Conservation (phyloP, 768 basidiomycete species). For the Sistotremastrum suecicum region DNA sequence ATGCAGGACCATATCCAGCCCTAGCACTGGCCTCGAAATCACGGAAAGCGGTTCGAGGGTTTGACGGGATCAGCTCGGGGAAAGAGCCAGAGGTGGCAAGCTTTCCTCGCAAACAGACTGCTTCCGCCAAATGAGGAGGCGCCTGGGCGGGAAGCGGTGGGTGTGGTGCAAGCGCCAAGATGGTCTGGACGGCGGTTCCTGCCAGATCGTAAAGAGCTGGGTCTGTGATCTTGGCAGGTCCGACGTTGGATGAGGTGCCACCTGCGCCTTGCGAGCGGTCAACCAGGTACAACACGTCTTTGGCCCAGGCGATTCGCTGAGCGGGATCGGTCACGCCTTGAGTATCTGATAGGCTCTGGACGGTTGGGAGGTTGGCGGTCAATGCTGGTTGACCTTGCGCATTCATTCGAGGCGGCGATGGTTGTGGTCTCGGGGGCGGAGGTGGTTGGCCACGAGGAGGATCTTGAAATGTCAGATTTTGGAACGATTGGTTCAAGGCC, state of each 20-base stretch:
- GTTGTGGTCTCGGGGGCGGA: no score
- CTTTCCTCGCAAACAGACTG: constrained; percentile 61
- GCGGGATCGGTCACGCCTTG: constrained; percentile 31
- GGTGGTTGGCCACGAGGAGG: no score
- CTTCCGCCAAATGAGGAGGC: constrained; percentile 46
- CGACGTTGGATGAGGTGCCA: constrained; percentile 23
- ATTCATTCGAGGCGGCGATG: no score
- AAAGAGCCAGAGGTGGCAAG: constrained; percentile 62
- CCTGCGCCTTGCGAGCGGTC: constrained; percentile 34
- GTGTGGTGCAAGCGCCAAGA: constrained; percentile 36
- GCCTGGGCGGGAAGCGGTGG: constrained; percentile 15
- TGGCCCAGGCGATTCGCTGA: constrained; percentile 60
- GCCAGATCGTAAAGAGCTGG: constrained; percentile 44
- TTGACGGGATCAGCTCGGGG: constrained; percentile 47
- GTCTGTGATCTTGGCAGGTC: constrained; percentile 43
- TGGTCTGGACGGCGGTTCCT: constrained; percentile 47
- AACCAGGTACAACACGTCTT: constrained; percentile 71
- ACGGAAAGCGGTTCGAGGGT: constrained; percentile 71
- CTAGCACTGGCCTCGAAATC: constrained; percentile 80
- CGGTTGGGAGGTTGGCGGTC: constrained; percentile 29
- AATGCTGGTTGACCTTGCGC: constrained; percentile 23
- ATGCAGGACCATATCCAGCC: constrained; percentile 62
- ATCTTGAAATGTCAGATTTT: background rate
- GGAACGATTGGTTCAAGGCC: background rate
- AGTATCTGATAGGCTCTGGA: constrained; percentile 30